Evolutionary conservation across 2,329 filamentous ascomycete genomes (phyloP).

Genomic region (Penicillium glabrum): DNA sequence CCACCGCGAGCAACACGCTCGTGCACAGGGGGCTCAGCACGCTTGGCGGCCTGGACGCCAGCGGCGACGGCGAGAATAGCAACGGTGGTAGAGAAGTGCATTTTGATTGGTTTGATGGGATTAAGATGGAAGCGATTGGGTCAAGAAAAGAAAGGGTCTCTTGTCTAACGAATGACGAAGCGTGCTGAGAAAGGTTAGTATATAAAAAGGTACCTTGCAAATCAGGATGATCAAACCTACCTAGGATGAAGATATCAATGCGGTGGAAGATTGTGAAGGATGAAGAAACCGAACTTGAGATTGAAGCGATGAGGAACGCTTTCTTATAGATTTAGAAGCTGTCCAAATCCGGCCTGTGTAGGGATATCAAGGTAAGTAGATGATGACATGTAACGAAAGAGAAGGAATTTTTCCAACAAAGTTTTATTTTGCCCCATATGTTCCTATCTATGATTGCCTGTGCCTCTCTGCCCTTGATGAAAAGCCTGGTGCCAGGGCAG

Average conservation of each 20-base stretch:
- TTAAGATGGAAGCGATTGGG: slow-evolving; percentile 16
- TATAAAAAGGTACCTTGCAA: background rate
- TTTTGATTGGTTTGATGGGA: slow-evolving; percentile 16
- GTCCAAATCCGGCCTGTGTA: slow-evolving; percentile 20
- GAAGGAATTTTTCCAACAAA: slow-evolving; percentile 5
- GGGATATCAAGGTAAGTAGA: slow-evolving; percentile 4
- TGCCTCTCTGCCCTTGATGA: slow-evolving; percentile 13
- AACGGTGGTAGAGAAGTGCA: slow-evolving; percentile 30
- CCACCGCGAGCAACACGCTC: slow-evolving; percentile 1
- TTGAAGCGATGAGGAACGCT: background rate
- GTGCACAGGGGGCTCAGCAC: slow-evolving; percentile 15
- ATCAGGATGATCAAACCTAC: slow-evolving; percentile 1
- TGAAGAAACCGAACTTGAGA: background rate
- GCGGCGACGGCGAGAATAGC: slow-evolving; percentile 18
- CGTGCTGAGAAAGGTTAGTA: slow-evolving; percentile 13
- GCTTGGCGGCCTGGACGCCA: slow-evolving; percentile 11
- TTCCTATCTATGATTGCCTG: slow-evolving; percentile 13
- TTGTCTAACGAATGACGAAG: slow-evolving; percentile 23
- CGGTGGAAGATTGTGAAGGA: slow-evolving; percentile 6
- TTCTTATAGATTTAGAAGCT: slow-evolving; percentile 20
- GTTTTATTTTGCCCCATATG: background rate
- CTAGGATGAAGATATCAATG: slow-evolving; percentile 3
- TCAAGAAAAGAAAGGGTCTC: slow-evolving; percentile 11
- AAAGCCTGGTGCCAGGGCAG: slow-evolving; percentile 8
- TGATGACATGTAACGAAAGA: slow-evolving; percentile 18